Evolutionary conservation across 2,329 filamentous ascomycete species (phyloP).

Genomic region (Leptographium lundbergii): DNA sequence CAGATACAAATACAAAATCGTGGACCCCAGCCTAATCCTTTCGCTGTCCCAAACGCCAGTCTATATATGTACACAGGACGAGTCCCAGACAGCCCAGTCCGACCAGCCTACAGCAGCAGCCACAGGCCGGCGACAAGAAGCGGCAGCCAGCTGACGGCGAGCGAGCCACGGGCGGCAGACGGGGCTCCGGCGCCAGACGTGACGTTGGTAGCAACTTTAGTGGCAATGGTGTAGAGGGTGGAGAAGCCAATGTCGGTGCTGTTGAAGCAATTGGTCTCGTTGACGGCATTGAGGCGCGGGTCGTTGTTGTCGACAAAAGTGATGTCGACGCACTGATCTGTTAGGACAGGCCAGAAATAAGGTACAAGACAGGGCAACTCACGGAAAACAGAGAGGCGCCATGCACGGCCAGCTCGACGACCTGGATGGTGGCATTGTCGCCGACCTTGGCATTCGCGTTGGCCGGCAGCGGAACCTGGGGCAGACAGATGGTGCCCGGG

Average conservation of each 20-base stretch:
- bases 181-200: conserved; percentile 18
- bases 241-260: conserved; percentile 65
- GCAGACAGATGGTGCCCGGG: conserved; percentile 76
- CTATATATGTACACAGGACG: conserved; percentile 2
- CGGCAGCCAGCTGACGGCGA: conserved; percentile 17
- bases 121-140: conserved; percentile 25
- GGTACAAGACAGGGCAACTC: conserved; percentile 18
- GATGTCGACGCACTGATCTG: conserved; percentile 75
- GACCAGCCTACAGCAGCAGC: conserved; percentile 22
- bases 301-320: conserved; percentile 74
- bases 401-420: conserved; percentile 73
- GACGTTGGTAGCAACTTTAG: conserved; percentile 21
- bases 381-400: conserved; percentile 75
- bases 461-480: conserved; percentile 72
- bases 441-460: conserved; percentile 61
- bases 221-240: conserved; percentile 58
- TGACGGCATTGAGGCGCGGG: conserved; percentile 54
- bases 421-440: conserved; percentile 83
- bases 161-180: conserved; percentile 15
- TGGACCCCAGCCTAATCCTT: not conserved
- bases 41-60: not conserved
- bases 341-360: not conserved
- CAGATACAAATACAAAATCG: not conserved
- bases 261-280: conserved; percentile 79
- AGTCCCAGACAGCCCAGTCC: not conserved